These are phyloP conservation scores for Fusarium ambrosium DNA, from an alignment of 2,329 filamentous ascomycete species.

Conservation along the genomic window DNA sequence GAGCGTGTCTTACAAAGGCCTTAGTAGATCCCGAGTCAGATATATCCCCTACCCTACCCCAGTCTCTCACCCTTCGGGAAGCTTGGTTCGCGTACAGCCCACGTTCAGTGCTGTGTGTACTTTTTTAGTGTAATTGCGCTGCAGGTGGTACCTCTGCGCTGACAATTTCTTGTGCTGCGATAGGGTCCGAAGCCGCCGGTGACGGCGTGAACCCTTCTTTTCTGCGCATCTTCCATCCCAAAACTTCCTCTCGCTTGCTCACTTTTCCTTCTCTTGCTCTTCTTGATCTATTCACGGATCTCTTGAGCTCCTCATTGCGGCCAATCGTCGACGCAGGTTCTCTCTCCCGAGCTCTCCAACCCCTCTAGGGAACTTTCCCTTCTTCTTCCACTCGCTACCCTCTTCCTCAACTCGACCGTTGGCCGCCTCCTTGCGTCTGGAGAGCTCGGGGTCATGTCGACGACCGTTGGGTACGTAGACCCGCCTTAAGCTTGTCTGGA, in stretches of 20 bases:
- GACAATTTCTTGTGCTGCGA: slow-evolving; percentile 46
- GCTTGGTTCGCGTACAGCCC: background rate
- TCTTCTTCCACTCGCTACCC: slow-evolving; percentile 3
- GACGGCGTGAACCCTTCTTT: slow-evolving; percentile 38
- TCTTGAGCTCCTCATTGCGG: slow-evolving; percentile 13
- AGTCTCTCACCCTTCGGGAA: slow-evolving; percentile 6
- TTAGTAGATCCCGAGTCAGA: slow-evolving; percentile 15
- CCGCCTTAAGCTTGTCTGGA: background rate
- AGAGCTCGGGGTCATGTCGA: slow-evolving; percentile 47
- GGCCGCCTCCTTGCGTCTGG: slow-evolving; percentile 31
- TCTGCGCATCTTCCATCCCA: slow-evolving; percentile 26
- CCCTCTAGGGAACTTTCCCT: slow-evolving; percentile 21
- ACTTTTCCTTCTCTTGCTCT: slow-evolving; percentile 8
- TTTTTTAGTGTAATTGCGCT: slow-evolving; percentile 25
- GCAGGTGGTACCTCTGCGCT: slow-evolving; percentile 37
- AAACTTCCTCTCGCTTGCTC: slow-evolving; percentile 16
- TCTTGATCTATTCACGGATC: slow-evolving; percentile 1
- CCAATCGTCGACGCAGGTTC: slow-evolving; percentile 26
- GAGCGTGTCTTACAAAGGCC: slow-evolving; percentile 12
- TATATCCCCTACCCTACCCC: slow-evolving; percentile 11
- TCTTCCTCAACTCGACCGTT: slow-evolving; percentile 9
- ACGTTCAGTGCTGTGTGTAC: background rate
- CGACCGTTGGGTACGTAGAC: slow-evolving; percentile 53
- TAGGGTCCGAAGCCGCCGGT: slow-evolving; percentile 49
- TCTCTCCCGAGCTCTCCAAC: slow-evolving; percentile 42